Evolutionary conservation across 2,329 filamentous ascomycete genomes (phyloP).

Genomic region (Scedosporium dehoogii): DNA sequence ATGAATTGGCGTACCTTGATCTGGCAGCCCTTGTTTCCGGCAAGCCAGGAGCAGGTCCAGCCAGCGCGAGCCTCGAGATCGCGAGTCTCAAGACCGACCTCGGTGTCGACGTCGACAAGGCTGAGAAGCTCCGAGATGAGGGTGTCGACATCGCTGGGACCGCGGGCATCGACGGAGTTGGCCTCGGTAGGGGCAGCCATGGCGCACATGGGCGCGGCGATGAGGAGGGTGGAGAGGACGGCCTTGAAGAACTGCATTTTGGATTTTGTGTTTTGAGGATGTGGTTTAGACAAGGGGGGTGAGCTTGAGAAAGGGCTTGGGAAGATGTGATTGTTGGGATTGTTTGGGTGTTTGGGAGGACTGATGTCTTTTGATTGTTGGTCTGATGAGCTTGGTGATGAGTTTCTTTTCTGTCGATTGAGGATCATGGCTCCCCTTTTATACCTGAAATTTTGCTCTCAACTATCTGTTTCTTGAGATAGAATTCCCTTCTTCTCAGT

Average conservation of each 20-base stretch:
- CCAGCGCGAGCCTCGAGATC: neutral
- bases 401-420: neutral
- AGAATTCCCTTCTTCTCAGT: too few species aligned
- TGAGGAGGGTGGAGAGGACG: constrained; percentile 3
- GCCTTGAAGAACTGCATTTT: constrained; percentile 4
- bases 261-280: neutral
- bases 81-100: neutral
- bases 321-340: too few species aligned
- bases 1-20: neutral
- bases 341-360: constrained; percentile 11
- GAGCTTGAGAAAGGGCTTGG: too few species aligned
- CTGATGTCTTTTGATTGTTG: neutral
- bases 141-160: neutral
- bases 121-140: neutral
- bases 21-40: constrained; percentile 1
- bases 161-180: neutral
- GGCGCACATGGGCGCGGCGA: neutral
- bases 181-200: neutral
- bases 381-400: neutral
- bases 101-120: neutral
- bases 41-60: neutral
- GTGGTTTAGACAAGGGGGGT: neutral
- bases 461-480: too few species aligned
- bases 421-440: neutral
- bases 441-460: neutral